These are phyloP conservation scores for Rosa multiflora DNA, from an alignment of 306 rosid species.

Conservation along the genomic window DNA sequence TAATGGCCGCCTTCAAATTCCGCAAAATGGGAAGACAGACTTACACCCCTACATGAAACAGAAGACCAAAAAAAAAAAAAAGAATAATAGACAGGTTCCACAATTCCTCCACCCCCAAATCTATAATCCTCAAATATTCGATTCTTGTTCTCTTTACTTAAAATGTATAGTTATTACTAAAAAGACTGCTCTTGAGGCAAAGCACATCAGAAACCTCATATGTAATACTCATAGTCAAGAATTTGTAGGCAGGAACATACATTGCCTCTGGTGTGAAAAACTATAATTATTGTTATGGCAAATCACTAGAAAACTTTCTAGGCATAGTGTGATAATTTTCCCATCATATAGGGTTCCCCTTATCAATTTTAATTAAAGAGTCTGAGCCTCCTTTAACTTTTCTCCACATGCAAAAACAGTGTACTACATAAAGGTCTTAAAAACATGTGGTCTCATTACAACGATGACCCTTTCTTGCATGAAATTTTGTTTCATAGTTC, in stretches of 20 bases:
- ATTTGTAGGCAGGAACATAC: neutral
- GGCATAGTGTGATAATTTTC: neutral
- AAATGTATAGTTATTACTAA: neutral
- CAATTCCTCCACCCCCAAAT: neutral
- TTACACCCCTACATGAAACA: neutral
- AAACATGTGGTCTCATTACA: neutral
- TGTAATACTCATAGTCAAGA: neutral
- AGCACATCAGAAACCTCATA: neutral
- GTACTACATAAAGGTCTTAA: neutral
- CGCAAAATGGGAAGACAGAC: neutral
- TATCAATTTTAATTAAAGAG: neutral
- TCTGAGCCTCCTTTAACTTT: neutral
- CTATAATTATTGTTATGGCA: neutral
- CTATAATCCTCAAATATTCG: neutral
- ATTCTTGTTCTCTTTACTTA: neutral
- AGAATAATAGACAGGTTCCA: neutral
- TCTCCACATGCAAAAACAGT: neutral
- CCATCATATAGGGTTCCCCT: conserved; percentile 1
- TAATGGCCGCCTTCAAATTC: neutral
- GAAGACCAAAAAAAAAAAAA: neutral
- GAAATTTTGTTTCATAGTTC: neutral
- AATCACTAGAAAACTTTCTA: neutral
- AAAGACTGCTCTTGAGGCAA: neutral
- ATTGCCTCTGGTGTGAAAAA: neutral
- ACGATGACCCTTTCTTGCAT: neutral